Percentiles rank a stretch among this genome's conserved stretches.
These are phyloP conservation scores for Mariannaea sp. DNA, from an alignment of 2,329 filamentous ascomycete species.

Conservation along the genomic window DNA sequence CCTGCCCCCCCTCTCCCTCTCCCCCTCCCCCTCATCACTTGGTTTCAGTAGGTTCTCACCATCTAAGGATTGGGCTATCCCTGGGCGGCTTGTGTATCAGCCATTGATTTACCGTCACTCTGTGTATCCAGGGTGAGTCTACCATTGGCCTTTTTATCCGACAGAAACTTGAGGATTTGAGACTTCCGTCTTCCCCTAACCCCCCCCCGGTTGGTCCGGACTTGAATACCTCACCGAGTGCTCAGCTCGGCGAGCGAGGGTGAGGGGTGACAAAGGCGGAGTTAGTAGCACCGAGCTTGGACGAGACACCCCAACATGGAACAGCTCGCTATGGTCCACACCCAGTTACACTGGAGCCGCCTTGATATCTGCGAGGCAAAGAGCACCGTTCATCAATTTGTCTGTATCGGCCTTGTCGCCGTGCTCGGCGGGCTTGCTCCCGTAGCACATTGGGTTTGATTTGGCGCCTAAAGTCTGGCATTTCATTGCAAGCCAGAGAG, in stretches of 20 bases:
- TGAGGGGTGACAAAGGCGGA: slow-evolving; percentile 17
- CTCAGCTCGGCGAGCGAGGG: slow-evolving; percentile 30
- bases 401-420: slow-evolving; percentile 33
- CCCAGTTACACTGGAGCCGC: slow-evolving; percentile 23
- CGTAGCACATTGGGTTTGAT: slow-evolving; percentile 14
- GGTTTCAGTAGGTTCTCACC: not conserved
- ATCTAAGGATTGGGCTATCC: not conserved
- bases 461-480: no score
- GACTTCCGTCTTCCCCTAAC: no score
- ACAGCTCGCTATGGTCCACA: slow-evolving; percentile 32
- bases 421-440: slow-evolving; percentile 28
- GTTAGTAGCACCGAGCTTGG: slow-evolving; percentile 28
- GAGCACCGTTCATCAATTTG: no score
- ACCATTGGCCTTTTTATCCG: slow-evolving; percentile 2
- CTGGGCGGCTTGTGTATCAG: slow-evolving; percentile 1
- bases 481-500: slow-evolving; percentile 7
- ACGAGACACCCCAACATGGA: slow-evolving; percentile 26
- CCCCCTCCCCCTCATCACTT: no score
- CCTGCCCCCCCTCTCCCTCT: no score
- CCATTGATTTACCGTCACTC: not conserved
- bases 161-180: no score
- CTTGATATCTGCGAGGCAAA: slow-evolving; percentile 17
- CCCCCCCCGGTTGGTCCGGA: slow-evolving; percentile 30
- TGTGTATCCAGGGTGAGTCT: slow-evolving; percentile 14
- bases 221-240: slow-evolving; percentile 34